Conservation (phyloP, 257 asterid genomes). For the Primulina huaijiensis region DNA sequence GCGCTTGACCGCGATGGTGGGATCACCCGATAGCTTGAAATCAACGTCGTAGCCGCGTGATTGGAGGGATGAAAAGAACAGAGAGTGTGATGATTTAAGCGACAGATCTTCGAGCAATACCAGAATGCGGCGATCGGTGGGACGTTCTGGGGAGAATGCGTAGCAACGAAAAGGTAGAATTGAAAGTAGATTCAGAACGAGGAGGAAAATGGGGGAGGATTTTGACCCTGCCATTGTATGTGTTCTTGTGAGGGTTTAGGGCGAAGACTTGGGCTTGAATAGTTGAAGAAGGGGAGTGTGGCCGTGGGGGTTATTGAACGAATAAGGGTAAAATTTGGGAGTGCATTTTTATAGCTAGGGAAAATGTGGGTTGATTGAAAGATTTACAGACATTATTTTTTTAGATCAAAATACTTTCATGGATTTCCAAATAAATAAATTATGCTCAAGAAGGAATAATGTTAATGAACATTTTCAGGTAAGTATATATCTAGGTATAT, state of each 20-base stretch:
- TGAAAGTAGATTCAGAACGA: slow-evolving; percentile 34
- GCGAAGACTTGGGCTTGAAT: not conserved
- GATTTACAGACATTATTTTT: too few species aligned
- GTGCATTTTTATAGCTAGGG: too few species aligned
- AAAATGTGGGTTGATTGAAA: too few species aligned
- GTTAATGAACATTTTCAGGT: too few species aligned
- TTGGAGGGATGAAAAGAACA: slow-evolving; percentile 53
- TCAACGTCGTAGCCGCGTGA: slow-evolving; percentile 69
- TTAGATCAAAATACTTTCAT: too few species aligned
- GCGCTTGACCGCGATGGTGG: slow-evolving; percentile 57
- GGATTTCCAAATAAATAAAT: too few species aligned
- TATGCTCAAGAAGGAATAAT: too few species aligned
- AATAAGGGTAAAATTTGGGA: too few species aligned
- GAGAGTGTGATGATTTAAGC: slow-evolving; percentile 73
- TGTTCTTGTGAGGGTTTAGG: slow-evolving; percentile 8
- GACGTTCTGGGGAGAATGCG: slow-evolving; percentile 58
- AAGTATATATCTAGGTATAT: too few species aligned
- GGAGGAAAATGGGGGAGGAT: slow-evolving; percentile 22
- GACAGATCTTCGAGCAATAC: slow-evolving; percentile 71
- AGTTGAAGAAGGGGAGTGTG: not conserved
- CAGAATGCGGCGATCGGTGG: slow-evolving; percentile 63
- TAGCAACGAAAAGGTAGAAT: slow-evolving; percentile 35
- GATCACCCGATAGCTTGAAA: slow-evolving; percentile 76
- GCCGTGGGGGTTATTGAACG: not conserved
- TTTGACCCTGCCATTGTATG: slow-evolving; percentile 34